A percentile compares a stretch with the other conserved stretches of the same genome.
phyloP scores from a whole-genome alignment of 2,329 filamentous ascomycete species.

The Monosporascus sp. region DNA sequence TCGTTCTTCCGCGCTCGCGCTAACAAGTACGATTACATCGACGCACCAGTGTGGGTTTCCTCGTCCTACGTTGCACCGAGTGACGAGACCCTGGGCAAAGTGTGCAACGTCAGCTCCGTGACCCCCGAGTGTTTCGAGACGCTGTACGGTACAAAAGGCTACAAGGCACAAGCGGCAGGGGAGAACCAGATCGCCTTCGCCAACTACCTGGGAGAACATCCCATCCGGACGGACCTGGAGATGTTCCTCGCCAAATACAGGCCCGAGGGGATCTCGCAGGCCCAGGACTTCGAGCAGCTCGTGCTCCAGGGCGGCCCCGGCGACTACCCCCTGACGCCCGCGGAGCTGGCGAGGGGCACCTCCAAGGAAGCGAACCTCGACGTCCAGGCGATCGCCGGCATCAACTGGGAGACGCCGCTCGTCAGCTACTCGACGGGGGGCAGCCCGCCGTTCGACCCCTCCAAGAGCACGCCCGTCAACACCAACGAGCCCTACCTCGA shows the following conservation, averaged over 20 bases:
- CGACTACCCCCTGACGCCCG: slow-evolving; percentile 19
- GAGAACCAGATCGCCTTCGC: slow-evolving; percentile 40
- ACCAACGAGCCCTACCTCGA: slow-evolving; percentile 54
- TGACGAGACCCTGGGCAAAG: slow-evolving; percentile 21
- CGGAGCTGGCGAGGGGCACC: slow-evolving; percentile 14
- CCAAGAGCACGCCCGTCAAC: slow-evolving; percentile 16
- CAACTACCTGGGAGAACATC: slow-evolving; percentile 41
- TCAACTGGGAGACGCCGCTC: slow-evolving; percentile 24
- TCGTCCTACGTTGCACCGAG: slow-evolving; percentile 23
- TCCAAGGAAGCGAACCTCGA: slow-evolving; percentile 27
- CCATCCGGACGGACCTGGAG: slow-evolving; percentile 38
- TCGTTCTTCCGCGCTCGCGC: slow-evolving; percentile 46
- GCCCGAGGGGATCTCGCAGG: slow-evolving; percentile 28
- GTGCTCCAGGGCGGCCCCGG: slow-evolving; percentile 28
- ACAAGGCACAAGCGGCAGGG: slow-evolving; percentile 36
- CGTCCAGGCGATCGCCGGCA: slow-evolving; percentile 25
- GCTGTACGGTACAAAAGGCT: slow-evolving; percentile 49
- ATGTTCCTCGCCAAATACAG: slow-evolving; percentile 32
- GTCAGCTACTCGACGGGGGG: slow-evolving; percentile 28
- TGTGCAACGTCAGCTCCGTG: slow-evolving; percentile 45
- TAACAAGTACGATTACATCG: slow-evolving; percentile 24
- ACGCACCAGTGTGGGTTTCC: slow-evolving; percentile 24
- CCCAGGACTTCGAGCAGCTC: slow-evolving; percentile 27
- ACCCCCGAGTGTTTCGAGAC: slow-evolving; percentile 49
- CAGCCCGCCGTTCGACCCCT: slow-evolving; percentile 26